These are phyloP conservation scores for Ustilago nuda DNA, from an alignment of 1,284 basidiomycete genomes.

Conservation along the genomic window DNA sequence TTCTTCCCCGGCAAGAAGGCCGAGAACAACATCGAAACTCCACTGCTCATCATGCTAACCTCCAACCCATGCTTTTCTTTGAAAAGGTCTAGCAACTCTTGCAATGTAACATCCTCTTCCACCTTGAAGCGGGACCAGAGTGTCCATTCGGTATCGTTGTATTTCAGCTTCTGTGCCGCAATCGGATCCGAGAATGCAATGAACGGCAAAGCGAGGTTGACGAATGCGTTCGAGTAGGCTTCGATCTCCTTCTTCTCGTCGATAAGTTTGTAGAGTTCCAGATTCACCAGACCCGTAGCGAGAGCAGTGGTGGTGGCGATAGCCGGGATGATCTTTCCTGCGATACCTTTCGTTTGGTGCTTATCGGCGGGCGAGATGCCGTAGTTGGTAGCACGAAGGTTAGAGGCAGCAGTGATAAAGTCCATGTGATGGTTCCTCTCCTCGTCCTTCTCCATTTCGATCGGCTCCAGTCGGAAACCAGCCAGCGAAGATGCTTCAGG, in stretches of 20 bases:
- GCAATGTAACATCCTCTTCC: slow-evolving; percentile 85
- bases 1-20: slow-evolving; percentile 65
- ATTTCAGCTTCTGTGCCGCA: slow-evolving; percentile 74
- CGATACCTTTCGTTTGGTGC: slow-evolving; percentile 97
- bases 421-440: slow-evolving; percentile 98
- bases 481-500: slow-evolving; percentile 76
- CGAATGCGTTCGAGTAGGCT: slow-evolving; percentile 93
- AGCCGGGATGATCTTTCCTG: slow-evolving; percentile 99
- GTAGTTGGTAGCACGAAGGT: slow-evolving; percentile 96
- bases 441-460: slow-evolving; percentile 99
- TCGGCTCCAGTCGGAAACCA: slow-evolving; percentile 92
- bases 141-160: slow-evolving; percentile 85
- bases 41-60: slow-evolving; percentile 94
- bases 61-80: slow-evolving; percentile 85
- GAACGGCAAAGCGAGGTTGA: slow-evolving; percentile 97
- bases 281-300: slow-evolving; percentile 92
- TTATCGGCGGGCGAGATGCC: slow-evolving; percentile 87
- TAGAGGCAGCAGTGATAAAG: slow-evolving; percentile 98
- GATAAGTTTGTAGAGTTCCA: slow-evolving; percentile 95
- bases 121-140: slow-evolving; percentile 96
- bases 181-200: slow-evolving; percentile 99
- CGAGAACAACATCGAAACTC: slow-evolving; percentile 98
- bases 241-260: slow-evolving; percentile 93
- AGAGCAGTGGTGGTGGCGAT: slow-evolving; percentile 98
- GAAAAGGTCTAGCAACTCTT: slow-evolving; percentile 89